These are phyloP conservation scores for Penicillium olsonii DNA, from an alignment of 2,329 filamentous ascomycete species.

Conservation along the genomic window DNA sequence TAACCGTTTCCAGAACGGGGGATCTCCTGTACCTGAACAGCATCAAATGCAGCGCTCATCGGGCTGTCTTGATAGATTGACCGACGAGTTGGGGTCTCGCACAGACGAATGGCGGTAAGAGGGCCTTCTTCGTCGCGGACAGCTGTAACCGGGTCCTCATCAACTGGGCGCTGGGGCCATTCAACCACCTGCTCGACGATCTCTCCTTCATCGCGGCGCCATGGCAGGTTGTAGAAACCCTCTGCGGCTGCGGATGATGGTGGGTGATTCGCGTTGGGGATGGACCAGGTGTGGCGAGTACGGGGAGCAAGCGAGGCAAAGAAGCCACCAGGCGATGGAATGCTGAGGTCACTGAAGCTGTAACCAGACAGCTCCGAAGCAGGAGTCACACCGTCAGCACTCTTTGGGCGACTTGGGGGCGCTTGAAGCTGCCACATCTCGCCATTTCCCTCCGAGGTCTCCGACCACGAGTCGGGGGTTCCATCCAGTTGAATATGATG, in stretches of 20 bases:
- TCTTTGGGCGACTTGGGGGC: conserved; percentile 50
- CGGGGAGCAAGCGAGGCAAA: conserved; percentile 80
- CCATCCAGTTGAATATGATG: conserved; percentile 67
- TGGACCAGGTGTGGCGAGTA: conserved; percentile 79
- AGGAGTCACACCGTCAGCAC: conserved; percentile 48
- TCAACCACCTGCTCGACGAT: conserved; percentile 70
- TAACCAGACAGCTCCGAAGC: conserved; percentile 63
- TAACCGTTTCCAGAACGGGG: conserved; percentile 57
- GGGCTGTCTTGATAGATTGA: conserved; percentile 29
- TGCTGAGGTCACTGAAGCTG: conserved; percentile 77
- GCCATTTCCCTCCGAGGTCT: conserved; percentile 52
- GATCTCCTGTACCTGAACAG: conserved; percentile 53
- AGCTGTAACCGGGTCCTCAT: conserved; percentile 38
- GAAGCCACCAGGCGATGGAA: conserved; percentile 89
- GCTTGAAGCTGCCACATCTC: conserved; percentile 65
- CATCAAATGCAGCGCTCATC: conserved; percentile 26
- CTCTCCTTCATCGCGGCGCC: conserved; percentile 55
- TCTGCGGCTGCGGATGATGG: conserved; percentile 91
- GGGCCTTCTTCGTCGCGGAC: conserved; percentile 34
- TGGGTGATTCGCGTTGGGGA: conserved; percentile 57
- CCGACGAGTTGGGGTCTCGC: conserved; percentile 36
- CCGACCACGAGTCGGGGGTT: conserved; percentile 41
- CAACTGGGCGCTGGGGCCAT: conserved; percentile 45
- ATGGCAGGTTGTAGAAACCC: conserved; percentile 85
- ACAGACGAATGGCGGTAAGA: conserved; percentile 50